A percentile compares a stretch with the other conserved stretches of the same genome.
Evolutionary conservation across 2,329 filamentous ascomycete genomes (phyloP).

Genomic region (Triangularia setosa): DNA sequence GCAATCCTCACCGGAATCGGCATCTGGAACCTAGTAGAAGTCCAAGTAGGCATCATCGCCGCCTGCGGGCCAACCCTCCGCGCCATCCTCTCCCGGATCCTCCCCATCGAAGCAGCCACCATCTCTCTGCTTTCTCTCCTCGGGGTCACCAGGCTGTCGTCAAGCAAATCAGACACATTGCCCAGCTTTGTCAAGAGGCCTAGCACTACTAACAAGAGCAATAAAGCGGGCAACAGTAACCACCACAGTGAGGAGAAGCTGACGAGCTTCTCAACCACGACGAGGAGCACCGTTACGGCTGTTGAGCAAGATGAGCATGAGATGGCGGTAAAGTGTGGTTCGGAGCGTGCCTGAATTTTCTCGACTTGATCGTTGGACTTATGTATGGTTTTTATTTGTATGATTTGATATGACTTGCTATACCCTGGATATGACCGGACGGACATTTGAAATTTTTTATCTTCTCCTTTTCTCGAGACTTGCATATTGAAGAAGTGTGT

Average conservation of each 20-base stretch:
- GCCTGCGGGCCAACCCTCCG: conserved; percentile 16
- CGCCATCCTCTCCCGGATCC: conserved; percentile 6
- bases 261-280: background rate
- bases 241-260: background rate
- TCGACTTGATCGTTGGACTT: too few species aligned
- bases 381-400: too few species aligned
- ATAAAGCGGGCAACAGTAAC: background rate
- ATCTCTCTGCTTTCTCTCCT: conserved; percentile 10
- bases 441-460: too few species aligned
- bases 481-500: too few species aligned
- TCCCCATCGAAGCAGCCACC: conserved; percentile 9
- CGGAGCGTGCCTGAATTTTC: too few species aligned
- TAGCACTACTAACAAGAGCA: background rate
- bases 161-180: conserved; percentile 1
- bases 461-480: too few species aligned
- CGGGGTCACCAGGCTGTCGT: background rate
- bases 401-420: too few species aligned
- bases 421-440: too few species aligned
- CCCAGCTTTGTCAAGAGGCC: conserved; percentile 10
- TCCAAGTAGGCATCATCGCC: conserved; percentile 15
- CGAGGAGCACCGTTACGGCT: background rate
- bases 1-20: conserved; percentile 8
- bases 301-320: background rate
- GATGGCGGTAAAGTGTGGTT: too few species aligned
- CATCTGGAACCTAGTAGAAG: conserved; percentile 17